These are phyloP conservation scores for Sistotremastrum niveocremeum DNA, from an alignment of 768 basidiomycete genomes.

Conservation along the genomic window DNA sequence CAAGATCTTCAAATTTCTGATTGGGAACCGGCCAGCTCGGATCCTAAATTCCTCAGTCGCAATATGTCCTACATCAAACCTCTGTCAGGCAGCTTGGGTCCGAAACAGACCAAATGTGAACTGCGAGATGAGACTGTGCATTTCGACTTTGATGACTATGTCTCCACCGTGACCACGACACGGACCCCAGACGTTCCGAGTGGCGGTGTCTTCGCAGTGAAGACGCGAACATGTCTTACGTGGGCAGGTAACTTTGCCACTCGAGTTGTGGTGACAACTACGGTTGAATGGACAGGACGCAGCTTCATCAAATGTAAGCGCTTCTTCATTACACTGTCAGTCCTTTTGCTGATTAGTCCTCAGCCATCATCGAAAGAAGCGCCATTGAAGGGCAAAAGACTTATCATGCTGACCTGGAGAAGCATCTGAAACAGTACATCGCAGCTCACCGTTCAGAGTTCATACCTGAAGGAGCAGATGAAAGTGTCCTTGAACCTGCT, in stretches of 20 bases:
- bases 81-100: conserved; percentile 74
- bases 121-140: conserved; percentile 74
- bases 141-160: conserved; percentile 73
- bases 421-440: conserved; percentile 80
- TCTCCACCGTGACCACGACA: conserved; percentile 79
- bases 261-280: conserved; percentile 73
- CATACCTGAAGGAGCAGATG: conserved; percentile 66
- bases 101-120: conserved; percentile 92
- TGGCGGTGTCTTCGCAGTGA: conserved; percentile 85
- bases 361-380: conserved; percentile 88
- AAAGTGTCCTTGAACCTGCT: conserved; percentile 28
- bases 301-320: conserved; percentile 86
- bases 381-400: conserved; percentile 84
- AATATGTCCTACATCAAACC: conserved; percentile 98
- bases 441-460: conserved; percentile 84
- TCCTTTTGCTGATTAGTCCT: background rate
- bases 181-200: conserved; percentile 90
- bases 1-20: conserved; percentile 92
- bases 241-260: conserved; percentile 78
- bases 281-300: conserved; percentile 92
- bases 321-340: background rate
- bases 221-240: conserved; percentile 88
- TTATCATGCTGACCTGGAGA: conserved; percentile 74
- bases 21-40: conserved; percentile 61
- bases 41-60: conserved; percentile 59